A percentile compares a stretch with the other conserved stretches of the same genome.
Evolutionary conservation across 495 filamentous ascomycete species (phyloP).

Genomic region (Geoglossum glabrum): DNA sequence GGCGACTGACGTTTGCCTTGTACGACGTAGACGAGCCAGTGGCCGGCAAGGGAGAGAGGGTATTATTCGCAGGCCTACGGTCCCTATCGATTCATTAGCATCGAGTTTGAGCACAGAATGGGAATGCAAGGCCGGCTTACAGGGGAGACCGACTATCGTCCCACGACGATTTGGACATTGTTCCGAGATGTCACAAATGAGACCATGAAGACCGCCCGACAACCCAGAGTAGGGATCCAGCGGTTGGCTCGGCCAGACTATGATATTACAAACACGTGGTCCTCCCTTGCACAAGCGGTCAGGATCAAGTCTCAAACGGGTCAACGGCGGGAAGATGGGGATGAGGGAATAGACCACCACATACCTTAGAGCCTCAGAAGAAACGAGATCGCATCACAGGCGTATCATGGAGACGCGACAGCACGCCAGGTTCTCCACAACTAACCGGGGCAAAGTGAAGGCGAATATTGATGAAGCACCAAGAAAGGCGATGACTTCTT

Average conservation of each 20-base stretch:
- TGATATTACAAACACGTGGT: background rate
- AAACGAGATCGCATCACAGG: too few relatives aligned
- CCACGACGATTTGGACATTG: conserved; percentile 18
- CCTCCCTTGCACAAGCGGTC: background rate
- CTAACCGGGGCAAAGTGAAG: too few relatives aligned
- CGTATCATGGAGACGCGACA: too few relatives aligned
- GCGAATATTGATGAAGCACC: too few relatives aligned
- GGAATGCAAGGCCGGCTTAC: conserved; percentile 9
- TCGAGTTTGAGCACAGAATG: background rate
- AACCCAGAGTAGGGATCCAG: background rate
- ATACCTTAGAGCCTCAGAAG: too few relatives aligned
- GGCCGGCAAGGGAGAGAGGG: conserved; percentile 7
- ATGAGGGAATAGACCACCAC: too few relatives aligned
- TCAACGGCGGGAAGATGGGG: too few relatives aligned
- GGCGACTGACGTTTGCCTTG: conserved; percentile 67
- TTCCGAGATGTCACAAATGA: background rate
- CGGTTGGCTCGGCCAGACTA: background rate
- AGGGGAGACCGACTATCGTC: conserved; percentile 12
- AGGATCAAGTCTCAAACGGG: too few relatives aligned
- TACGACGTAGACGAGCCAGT: conserved; percentile 32
- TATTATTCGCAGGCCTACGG: conserved; percentile 13
- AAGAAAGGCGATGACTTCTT: too few relatives aligned
- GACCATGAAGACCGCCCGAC: background rate
- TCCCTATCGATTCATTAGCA: conserved; percentile 11
- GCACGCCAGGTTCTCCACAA: too few relatives aligned